phyloP scores from a whole-genome alignment of 441 rosid species.

The Arabidopsis hybrid region DNA sequence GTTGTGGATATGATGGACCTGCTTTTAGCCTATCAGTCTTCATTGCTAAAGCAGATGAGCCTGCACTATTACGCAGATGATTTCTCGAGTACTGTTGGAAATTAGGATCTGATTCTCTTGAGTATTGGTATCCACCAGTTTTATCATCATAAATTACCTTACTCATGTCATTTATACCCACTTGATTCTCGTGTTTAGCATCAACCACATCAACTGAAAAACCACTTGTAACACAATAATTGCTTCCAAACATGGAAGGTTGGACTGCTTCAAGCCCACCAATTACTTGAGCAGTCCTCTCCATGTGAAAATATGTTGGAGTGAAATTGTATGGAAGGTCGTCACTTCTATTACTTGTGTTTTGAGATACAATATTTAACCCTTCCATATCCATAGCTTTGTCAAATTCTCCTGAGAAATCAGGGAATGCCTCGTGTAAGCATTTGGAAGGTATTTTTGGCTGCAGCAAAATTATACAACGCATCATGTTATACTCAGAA shows the following conservation, averaged over 20 bases:
- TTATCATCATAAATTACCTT: slow-evolving; percentile 40
- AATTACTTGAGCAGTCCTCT: slow-evolving; percentile 47
- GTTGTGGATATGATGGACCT: slow-evolving; percentile 46
- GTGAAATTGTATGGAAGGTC: slow-evolving; percentile 39
- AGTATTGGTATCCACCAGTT: slow-evolving; percentile 51
- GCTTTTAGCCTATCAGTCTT: slow-evolving; percentile 53
- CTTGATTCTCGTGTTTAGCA: slow-evolving; percentile 58
- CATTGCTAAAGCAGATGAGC: slow-evolving; percentile 49
- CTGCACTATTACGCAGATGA: slow-evolving; percentile 42
- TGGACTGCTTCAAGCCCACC: slow-evolving; percentile 50
- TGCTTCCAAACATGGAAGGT: slow-evolving; percentile 50
- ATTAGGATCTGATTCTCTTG: slow-evolving; percentile 45
- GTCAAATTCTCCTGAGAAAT: slow-evolving; percentile 48
- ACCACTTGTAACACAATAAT: slow-evolving; percentile 48
- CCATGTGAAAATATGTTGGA: slow-evolving; percentile 46
- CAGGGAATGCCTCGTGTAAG: slow-evolving; percentile 52
- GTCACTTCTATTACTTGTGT: slow-evolving; percentile 43
- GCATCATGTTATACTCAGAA: slow-evolving; percentile 34
- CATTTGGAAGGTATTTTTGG: slow-evolving; percentile 52
- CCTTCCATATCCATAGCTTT: slow-evolving; percentile 49
- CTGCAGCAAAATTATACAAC: slow-evolving; percentile 51
- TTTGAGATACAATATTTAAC: slow-evolving; percentile 48
- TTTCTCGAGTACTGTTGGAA: slow-evolving; percentile 46
- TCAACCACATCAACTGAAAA: slow-evolving; percentile 47
- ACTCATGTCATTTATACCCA: slow-evolving; percentile 44